Percentiles rank a stretch among this genome's conserved stretches.
Evolutionary conservation across 2,329 filamentous ascomycete genomes (phyloP).

Genomic region (Apiospora rasikravindrae): DNA sequence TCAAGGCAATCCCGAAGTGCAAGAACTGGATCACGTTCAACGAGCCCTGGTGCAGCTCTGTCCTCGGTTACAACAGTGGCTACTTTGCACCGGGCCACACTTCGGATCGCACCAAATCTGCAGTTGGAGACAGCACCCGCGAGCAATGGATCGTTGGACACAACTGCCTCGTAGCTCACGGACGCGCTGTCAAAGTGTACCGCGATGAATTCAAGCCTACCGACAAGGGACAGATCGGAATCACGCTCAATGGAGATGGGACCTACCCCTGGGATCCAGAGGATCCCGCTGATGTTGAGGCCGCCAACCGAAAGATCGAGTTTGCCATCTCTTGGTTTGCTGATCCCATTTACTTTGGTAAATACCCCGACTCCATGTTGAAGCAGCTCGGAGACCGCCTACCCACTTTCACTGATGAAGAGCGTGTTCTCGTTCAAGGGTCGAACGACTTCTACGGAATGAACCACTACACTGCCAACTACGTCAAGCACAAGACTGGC

Average conservation of each 20-base stretch:
- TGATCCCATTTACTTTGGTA: conserved; percentile 83
- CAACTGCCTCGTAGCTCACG: conserved; percentile 80
- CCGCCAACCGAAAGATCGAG: conserved; percentile 81
- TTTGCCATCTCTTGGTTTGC: conserved; percentile 89
- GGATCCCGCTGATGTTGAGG: conserved; percentile 76
- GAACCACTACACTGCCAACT: conserved; percentile 93
- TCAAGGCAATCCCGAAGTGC: conserved; percentile 75
- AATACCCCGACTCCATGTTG: conserved; percentile 84
- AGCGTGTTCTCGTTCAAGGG: conserved; percentile 76
- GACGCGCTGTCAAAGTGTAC: conserved; percentile 79
- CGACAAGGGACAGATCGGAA: conserved; percentile 79
- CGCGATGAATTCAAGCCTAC: conserved; percentile 80
- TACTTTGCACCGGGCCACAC: conserved; percentile 83
- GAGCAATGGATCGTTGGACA: conserved; percentile 87
- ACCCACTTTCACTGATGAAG: conserved; percentile 75
- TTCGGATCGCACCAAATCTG: conserved; percentile 73
- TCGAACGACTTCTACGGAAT: conserved; percentile 94
- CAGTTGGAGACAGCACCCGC: conserved; percentile 73
- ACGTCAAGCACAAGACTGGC: conserved; percentile 74
- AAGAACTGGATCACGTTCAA: conserved; percentile 93
- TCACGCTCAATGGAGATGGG: conserved; percentile 86
- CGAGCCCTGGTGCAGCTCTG: conserved; percentile 84
- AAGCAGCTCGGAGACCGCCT: conserved; percentile 80
- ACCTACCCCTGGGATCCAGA: conserved; percentile 82
- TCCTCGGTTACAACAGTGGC: conserved; percentile 80